Evolutionary conservation across 345 rosid genomes (phyloP).

Genomic region (Clausena lansium): DNA sequence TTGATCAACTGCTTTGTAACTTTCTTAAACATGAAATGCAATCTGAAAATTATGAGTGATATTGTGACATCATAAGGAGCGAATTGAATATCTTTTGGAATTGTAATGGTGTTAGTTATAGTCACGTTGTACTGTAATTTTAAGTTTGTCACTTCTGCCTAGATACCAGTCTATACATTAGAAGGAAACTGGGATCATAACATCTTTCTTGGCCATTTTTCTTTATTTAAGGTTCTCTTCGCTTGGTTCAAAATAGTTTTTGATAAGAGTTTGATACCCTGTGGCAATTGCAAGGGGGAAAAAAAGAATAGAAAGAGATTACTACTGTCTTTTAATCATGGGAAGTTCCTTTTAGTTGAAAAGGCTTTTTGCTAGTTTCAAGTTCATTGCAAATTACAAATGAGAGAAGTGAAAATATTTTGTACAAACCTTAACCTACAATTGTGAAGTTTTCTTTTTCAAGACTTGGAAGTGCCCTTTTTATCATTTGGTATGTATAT

Average conservation of each 20-base stretch:
- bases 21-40: too few relatives aligned
- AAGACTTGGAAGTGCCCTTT: too few relatives aligned
- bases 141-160: background rate
- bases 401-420: too few relatives aligned
- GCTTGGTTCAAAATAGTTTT: background rate
- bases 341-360: too few relatives aligned
- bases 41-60: background rate
- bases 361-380: too few relatives aligned
- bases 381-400: too few relatives aligned
- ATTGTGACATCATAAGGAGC: background rate
- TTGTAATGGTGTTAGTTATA: background rate
- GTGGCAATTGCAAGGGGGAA: background rate
- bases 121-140: background rate
- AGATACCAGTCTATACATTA: background rate
- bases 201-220: background rate
- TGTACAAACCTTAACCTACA: too few relatives aligned
- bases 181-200: background rate
- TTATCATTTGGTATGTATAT: too few relatives aligned
- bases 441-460: too few relatives aligned
- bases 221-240: background rate
- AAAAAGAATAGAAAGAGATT: background rate
- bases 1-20: slow-evolving; percentile 22
- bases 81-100: background rate
- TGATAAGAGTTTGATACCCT: background rate
- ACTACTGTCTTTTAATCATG: too few relatives aligned